Evolutionary conservation across 371 early-diverging fungal species (phyloP).

Genomic region (Chytridium lagenaria): DNA sequence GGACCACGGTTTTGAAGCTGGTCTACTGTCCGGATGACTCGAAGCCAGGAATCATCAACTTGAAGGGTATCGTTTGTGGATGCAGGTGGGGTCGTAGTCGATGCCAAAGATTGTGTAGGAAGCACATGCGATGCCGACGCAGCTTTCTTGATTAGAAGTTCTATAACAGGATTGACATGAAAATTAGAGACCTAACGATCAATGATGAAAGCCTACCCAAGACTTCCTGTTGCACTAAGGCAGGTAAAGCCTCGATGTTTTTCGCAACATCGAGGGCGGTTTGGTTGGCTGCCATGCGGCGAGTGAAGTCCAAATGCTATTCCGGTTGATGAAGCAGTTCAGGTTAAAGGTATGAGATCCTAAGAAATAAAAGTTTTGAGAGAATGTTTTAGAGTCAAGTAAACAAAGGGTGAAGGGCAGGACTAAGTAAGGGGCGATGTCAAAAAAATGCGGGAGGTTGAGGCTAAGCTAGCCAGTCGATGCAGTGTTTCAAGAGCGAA

Average conservation of each 20-base stretch:
- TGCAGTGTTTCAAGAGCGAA: no score
- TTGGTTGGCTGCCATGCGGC: neutral
- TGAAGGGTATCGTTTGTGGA: neutral
- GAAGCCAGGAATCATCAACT: neutral
- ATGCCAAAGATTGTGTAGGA: neutral
- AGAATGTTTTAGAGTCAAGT: no score
- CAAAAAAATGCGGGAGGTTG: no score
- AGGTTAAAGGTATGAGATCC: no score
- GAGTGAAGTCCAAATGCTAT: no score
- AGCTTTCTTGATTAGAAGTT: neutral
- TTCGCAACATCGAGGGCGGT: neutral
- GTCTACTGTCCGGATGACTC: slow-evolving; percentile 5
- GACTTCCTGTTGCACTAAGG: neutral
- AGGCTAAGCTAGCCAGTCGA: no score
- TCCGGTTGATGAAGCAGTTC: no score
- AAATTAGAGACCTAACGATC: neutral
- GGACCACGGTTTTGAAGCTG: neutral
- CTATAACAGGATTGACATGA: neutral
- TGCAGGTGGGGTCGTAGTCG: neutral
- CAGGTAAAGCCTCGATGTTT: neutral
- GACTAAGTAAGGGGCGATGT: no score
- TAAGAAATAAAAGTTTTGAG: no score
- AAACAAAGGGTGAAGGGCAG: no score
- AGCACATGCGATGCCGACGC: neutral
- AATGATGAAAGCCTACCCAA: neutral